Conservation (phyloP, 495 filamentous ascomycete species). For the Xylaria grammica region DNA sequence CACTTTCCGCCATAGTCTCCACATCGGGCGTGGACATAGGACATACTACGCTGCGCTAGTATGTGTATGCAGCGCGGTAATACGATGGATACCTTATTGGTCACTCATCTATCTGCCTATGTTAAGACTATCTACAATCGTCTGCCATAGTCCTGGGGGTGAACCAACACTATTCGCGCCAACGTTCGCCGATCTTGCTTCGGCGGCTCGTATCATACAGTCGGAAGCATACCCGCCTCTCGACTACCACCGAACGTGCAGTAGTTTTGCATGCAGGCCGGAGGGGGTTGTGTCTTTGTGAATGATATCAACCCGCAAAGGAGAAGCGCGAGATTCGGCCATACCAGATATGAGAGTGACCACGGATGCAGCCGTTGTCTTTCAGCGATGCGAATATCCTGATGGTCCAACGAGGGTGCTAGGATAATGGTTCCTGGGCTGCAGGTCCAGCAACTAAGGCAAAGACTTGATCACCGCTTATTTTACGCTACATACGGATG, state of each 20-base stretch:
- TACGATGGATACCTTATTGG: neutral
- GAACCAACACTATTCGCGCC: neutral
- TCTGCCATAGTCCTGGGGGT: conserved; percentile 3
- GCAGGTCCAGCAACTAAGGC: neutral
- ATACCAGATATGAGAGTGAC: neutral
- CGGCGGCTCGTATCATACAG: neutral
- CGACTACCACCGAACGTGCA: neutral
- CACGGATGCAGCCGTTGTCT: too few species aligned
- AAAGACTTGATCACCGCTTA: neutral
- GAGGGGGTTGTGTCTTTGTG: neutral
- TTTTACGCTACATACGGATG: neutral
- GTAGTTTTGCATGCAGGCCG: neutral
- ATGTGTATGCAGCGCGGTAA: conserved; percentile 1
- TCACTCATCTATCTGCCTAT: neutral
- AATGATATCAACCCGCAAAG: conserved; percentile 2
- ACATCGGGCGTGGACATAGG: neutral
- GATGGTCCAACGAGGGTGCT: neutral
- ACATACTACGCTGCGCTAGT: too few species aligned
- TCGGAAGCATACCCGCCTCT: neutral
- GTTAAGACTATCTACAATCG: neutral
- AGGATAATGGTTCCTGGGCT: neutral
- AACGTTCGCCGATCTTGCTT: neutral
- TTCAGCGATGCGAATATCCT: neutral
- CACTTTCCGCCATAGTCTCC: neutral
- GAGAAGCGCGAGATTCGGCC: neutral